Conservation (phyloP, 2,329 filamentous ascomycete species). For the Sporothrix variecibatus region DNA sequence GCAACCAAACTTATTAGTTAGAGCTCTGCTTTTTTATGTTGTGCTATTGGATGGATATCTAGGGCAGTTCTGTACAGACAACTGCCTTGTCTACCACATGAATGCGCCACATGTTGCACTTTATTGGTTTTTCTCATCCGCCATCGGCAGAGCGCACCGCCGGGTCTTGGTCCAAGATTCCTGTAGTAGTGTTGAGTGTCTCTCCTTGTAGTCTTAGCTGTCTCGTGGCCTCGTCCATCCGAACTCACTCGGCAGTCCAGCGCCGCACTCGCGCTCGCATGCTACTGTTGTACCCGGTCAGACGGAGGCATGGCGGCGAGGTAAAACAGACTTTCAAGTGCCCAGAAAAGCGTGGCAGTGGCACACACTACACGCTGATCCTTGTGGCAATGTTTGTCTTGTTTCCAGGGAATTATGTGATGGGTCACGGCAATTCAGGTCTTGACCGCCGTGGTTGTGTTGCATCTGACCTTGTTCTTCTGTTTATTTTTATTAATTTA, state of each 20-base stretch:
- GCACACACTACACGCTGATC: not conserved
- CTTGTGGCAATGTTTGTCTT: not conserved
- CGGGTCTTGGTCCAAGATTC: not conserved
- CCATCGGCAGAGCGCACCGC: slow-evolving; percentile 1
- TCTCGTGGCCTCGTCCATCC: not conserved
- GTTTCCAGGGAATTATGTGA: not conserved
- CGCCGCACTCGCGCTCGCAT: not conserved
- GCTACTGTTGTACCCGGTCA: slow-evolving; percentile 2
- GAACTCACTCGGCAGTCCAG: slow-evolving; percentile 6
- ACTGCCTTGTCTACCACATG: not conserved
- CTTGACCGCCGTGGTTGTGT: not conserved
- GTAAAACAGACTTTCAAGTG: not conserved
- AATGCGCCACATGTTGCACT: not conserved
- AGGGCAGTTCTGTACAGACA: not conserved
- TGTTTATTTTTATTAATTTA: not conserved
- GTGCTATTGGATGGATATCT: not conserved
- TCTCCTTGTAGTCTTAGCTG: not conserved
- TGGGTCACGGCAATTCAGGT: not conserved
- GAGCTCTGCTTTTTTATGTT: not conserved
- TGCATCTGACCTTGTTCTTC: not conserved
- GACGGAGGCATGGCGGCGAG: not conserved
- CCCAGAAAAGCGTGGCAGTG: not conserved
- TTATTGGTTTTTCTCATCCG: not conserved
- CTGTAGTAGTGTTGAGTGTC: not conserved
- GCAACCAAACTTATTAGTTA: not conserved